These are phyloP conservation scores for Elaeagnus macrophylla DNA, from an alignment of 306 rosid genomes.

Conservation along the genomic window DNA sequence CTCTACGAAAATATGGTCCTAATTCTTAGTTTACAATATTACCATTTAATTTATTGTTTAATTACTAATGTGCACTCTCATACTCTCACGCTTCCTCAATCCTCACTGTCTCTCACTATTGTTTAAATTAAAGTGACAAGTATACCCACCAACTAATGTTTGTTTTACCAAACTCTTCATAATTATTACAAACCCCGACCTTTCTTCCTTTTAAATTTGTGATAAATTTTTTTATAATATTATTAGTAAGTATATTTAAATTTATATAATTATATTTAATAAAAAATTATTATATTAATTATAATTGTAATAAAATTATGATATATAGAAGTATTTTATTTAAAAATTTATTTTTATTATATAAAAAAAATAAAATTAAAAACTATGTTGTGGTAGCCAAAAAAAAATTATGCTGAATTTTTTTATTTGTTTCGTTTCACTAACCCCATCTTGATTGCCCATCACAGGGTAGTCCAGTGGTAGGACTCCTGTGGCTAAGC, in stretches of 20 bases:
- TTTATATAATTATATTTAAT: no score
- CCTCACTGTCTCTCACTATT: not conserved
- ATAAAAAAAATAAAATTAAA: not conserved
- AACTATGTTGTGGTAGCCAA: no score
- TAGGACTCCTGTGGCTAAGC: no score
- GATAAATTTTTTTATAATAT: no score
- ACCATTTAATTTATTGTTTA: constrained; percentile 4
- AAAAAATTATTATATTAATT: no score
- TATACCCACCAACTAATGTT: constrained; percentile 27
- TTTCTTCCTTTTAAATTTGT: no score
- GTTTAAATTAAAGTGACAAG: constrained; percentile 18
- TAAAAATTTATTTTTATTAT: not conserved
- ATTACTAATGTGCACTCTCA: constrained; percentile 20
- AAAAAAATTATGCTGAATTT: no score
- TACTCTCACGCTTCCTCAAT: constrained; percentile 8
- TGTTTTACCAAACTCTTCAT: constrained; percentile 16
- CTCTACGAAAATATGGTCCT: not conserved
- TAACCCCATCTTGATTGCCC: no score
- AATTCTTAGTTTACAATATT: not conserved
- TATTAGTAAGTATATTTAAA: no score
- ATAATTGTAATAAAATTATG: no score
- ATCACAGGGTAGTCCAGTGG: no score
- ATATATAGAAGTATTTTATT: no score
- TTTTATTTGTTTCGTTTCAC: not conserved
- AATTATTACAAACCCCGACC: constrained; percentile 10